Conservation (phyloP, 2,329 filamentous ascomycete species). For the Ceratocystis huliohia region DNA sequence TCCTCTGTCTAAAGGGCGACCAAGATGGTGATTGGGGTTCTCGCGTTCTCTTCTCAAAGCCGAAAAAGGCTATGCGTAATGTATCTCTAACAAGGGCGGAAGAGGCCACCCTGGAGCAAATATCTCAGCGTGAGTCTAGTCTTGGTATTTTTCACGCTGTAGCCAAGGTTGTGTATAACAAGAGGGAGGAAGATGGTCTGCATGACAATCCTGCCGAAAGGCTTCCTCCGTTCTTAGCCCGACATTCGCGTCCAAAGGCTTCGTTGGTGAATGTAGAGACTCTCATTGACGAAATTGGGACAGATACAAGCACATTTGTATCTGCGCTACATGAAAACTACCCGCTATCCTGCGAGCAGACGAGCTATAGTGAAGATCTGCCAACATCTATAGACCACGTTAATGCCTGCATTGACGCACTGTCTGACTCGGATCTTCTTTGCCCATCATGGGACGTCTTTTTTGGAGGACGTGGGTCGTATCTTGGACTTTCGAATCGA, state of each 20-base stretch:
- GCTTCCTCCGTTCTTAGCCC: constrained; percentile 47
- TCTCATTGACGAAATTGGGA: constrained; percentile 86
- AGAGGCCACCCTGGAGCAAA: constrained; percentile 61
- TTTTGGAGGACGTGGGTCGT: constrained; percentile 40
- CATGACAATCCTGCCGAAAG: constrained; percentile 31
- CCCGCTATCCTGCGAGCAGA: constrained; percentile 61
- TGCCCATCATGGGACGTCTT: constrained; percentile 58
- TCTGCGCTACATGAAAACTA: constrained; percentile 92
- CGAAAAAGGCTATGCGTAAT: constrained; percentile 48
- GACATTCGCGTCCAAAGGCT: constrained; percentile 45
- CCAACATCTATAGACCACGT: constrained; percentile 50
- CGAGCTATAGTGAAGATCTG: constrained; percentile 38
- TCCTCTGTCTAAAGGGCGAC: constrained; percentile 75
- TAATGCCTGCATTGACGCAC: constrained; percentile 69
- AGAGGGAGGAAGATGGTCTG: constrained; percentile 37
- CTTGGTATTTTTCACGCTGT: constrained; percentile 93
- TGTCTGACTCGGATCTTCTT: constrained; percentile 81
- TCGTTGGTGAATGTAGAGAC: constrained; percentile 58
- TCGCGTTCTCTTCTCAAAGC: constrained; percentile 57
- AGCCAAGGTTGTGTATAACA: constrained; percentile 94
- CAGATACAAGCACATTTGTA: constrained; percentile 80
- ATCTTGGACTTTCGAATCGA: constrained; percentile 36
- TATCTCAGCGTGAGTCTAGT: constrained; percentile 78
- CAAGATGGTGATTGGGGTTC: constrained; percentile 53
- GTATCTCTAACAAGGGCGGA: constrained; percentile 61